Conservation (phyloP, 2,329 filamentous ascomycete genomes). For the Fusarium sterilihyphosum region DNA sequence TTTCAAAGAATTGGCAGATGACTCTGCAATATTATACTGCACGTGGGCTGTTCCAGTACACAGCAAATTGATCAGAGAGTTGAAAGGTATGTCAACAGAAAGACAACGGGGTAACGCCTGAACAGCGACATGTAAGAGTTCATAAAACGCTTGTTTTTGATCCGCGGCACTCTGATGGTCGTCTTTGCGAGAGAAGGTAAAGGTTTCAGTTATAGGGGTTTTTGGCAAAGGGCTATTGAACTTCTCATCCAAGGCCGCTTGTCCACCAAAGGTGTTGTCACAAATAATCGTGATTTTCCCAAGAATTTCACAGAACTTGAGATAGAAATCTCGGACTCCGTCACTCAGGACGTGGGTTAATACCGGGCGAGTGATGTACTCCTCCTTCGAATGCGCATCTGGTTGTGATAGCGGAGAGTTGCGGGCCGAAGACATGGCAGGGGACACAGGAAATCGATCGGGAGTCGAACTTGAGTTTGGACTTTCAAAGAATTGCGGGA, state of each 20-base stretch:
- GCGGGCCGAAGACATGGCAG: constrained; percentile 50
- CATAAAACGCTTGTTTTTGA: constrained; percentile 94
- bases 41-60: constrained; percentile 98
- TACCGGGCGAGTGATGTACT: constrained; percentile 73
- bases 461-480: constrained; percentile 47
- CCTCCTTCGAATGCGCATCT: constrained; percentile 58
- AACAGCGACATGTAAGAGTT: constrained; percentile 92
- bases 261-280: constrained; percentile 95
- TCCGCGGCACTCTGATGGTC: constrained; percentile 78
- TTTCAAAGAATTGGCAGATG: constrained; percentile 91
- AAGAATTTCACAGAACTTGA: constrained; percentile 91
- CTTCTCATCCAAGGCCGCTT: constrained; percentile 94
- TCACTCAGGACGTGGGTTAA: constrained; percentile 74
- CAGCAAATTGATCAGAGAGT: constrained; percentile 90
- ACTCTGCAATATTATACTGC: constrained; percentile 88
- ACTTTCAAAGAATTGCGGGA: constrained; percentile 74
- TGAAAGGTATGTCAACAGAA: constrained; percentile 90
- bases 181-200: constrained; percentile 87
- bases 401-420: constrained; percentile 42
- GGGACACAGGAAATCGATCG: constrained; percentile 60
- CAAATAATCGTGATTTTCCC: constrained; percentile 97
- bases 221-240: constrained; percentile 89
- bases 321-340: constrained; percentile 83
- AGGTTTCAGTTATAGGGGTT: constrained; percentile 93
- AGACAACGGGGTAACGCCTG: constrained; percentile 95